Conservation (phyloP, 148 eudicot genomes). For the Vaccinium macrocarpon region DNA sequence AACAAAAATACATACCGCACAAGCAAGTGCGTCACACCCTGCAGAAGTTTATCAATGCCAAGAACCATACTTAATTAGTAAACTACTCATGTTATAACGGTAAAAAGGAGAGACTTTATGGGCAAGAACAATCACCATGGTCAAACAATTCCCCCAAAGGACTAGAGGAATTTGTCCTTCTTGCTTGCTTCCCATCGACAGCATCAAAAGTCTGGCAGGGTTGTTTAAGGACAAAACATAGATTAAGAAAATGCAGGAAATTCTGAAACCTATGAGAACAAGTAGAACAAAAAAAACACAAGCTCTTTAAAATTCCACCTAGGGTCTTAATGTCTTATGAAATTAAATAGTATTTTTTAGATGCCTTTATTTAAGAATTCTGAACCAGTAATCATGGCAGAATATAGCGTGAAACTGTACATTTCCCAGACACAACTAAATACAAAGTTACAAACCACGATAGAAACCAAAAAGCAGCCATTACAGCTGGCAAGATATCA, state of each 20-base stretch:
- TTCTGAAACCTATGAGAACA: background rate
- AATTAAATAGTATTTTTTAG: background rate
- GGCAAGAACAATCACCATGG: conserved; percentile 53
- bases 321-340: background rate
- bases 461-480: conserved; percentile 3
- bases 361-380: background rate
- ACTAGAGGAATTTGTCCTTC: conserved; percentile 96
- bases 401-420: background rate
- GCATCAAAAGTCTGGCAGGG: conserved; percentile 88
- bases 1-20: conserved; percentile 62
- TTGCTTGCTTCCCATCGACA: conserved; percentile 99
- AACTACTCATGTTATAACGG: background rate
- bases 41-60: conserved; percentile 30
- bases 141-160: conserved; percentile 99
- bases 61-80: background rate
- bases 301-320: background rate
- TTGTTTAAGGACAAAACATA: conserved; percentile 7
- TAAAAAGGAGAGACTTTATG: background rate
- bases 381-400: background rate
- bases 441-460: background rate
- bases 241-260: background rate
- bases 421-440: background rate
- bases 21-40: conserved; percentile 94
- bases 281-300: background rate
- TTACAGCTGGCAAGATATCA: background rate